These are phyloP conservation scores for Halenospora varia DNA, from an alignment of 495 filamentous ascomycete species.

Conservation along the genomic window DNA sequence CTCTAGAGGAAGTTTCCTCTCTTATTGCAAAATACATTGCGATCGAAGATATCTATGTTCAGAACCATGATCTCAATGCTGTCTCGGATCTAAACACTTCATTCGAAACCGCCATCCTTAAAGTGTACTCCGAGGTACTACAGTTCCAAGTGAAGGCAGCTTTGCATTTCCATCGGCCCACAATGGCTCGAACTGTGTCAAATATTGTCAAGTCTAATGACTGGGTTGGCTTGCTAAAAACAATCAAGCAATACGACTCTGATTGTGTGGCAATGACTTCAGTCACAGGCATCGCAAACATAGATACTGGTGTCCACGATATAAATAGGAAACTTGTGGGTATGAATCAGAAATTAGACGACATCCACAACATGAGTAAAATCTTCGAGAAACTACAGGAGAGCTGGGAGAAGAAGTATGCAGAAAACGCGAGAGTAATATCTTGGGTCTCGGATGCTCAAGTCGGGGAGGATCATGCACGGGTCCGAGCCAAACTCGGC, in stretches of 20 bases:
- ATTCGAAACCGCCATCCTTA: conserved; percentile 6
- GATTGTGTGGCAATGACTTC: conserved; percentile 3
- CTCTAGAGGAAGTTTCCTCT: conserved; percentile 5
- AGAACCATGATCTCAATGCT: background rate
- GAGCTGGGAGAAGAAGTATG: conserved; percentile 1
- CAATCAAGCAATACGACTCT: background rate
- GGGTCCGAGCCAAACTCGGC: conserved; percentile 1
- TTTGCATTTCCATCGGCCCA: conserved; percentile 4
- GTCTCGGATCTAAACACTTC: background rate
- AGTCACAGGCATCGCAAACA: conserved; percentile 3
- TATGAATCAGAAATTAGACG: conserved; percentile 3
- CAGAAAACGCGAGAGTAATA: background rate
- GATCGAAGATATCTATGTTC: conserved; percentile 10
- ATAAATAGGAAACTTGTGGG: background rate
- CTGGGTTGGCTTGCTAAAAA: background rate
- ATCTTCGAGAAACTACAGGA: conserved; percentile 1
- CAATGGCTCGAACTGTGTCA: conserved; percentile 1
- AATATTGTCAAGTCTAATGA: conserved; percentile 6
- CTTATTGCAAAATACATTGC: conserved; percentile 11
- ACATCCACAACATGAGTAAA: background rate
- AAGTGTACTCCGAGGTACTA: conserved; percentile 6
- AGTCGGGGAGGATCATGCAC: conserved; percentile 6
- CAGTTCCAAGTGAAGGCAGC: conserved; percentile 3
- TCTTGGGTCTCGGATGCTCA: conserved; percentile 7
- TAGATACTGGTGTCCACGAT: background rate